Percentiles rank a stretch among this genome's conserved stretches.
phyloP scores from a whole-genome alignment of 148 eudicot genomes.

The Camellia sinensis region DNA sequence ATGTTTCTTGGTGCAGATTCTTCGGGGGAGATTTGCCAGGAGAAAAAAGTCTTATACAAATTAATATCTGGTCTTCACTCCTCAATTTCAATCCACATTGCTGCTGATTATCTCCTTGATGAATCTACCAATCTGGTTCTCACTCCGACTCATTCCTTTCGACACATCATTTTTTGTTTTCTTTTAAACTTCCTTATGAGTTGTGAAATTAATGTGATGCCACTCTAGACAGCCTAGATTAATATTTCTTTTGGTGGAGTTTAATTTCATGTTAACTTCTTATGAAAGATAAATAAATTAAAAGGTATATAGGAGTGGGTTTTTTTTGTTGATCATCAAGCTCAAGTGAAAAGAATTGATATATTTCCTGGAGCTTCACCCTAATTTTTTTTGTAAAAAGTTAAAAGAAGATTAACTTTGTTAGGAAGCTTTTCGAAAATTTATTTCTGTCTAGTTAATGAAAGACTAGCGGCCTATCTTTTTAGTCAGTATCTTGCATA shows the following conservation, averaged over 20 bases:
- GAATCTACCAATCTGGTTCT: slow-evolving; percentile 64
- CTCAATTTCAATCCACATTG: slow-evolving; percentile 88
- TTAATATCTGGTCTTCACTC: slow-evolving; percentile 92
- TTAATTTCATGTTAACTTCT: neutral
- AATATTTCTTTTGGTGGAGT: neutral
- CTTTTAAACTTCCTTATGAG: neutral
- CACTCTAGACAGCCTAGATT: neutral
- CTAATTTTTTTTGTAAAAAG: neutral
- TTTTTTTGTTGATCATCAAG: neutral
- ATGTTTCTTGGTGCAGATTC: slow-evolving; percentile 47
- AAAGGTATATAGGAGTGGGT: too few relatives aligned
- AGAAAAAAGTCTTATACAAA: slow-evolving; percentile 88
- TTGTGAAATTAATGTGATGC: neutral
- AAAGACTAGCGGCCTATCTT: neutral
- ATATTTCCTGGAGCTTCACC: neutral
- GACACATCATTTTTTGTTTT: neutral
- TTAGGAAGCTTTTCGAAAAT: neutral
- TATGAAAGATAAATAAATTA: neutral
- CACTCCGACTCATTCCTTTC: neutral
- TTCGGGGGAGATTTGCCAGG: slow-evolving; percentile 75
- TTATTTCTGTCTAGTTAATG: neutral
- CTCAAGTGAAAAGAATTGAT: neutral
- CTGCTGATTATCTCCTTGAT: slow-evolving; percentile 86
- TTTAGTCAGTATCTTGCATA: neutral
- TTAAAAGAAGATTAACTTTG: neutral